A percentile compares a stretch with the other conserved stretches of the same genome.
Conservation (phyloP, 139 green algal genomes). For the Chlorella sp. region DNA sequence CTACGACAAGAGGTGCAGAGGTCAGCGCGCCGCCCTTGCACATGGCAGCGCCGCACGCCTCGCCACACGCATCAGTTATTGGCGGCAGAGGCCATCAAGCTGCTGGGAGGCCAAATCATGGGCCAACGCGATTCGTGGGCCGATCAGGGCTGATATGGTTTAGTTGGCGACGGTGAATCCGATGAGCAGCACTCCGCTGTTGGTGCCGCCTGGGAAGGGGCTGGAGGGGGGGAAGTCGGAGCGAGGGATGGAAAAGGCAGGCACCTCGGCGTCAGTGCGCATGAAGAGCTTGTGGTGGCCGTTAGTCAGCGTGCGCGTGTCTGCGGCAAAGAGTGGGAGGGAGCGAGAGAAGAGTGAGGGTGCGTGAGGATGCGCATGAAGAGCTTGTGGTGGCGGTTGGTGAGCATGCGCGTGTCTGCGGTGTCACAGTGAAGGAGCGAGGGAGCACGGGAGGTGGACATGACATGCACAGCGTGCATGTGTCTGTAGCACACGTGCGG, state of each 20-base stretch:
- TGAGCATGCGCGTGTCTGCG: neutral
- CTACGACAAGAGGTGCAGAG: too few relatives aligned
- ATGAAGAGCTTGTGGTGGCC: constrained; percentile 1
- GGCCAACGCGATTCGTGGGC: too few relatives aligned
- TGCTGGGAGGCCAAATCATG: too few relatives aligned
- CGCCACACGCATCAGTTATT: too few relatives aligned
- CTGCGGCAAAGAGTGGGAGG: neutral
- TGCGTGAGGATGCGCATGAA: constrained; percentile 3
- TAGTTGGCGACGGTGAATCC: neutral
- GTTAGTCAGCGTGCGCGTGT: neutral
- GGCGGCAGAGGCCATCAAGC: too few relatives aligned
- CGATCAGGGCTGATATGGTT: neutral
- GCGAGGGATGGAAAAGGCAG: neutral
- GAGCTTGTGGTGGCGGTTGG: neutral
- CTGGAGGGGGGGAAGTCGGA: neutral
- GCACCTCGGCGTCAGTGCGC: neutral
- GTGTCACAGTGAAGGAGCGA: too few relatives aligned
- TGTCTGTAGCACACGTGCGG: too few relatives aligned
- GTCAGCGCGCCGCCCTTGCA: too few relatives aligned
- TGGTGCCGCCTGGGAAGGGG: constrained; percentile 1
- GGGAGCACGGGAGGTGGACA: neutral
- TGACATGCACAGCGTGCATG: neutral
- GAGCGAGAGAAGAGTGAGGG: neutral
- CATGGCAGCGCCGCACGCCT: too few relatives aligned
- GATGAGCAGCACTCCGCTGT: neutral